These are phyloP conservation scores for Gaeumannomyces tritici DNA, from an alignment of 2,329 filamentous ascomycete genomes.

Conservation along the genomic window DNA sequence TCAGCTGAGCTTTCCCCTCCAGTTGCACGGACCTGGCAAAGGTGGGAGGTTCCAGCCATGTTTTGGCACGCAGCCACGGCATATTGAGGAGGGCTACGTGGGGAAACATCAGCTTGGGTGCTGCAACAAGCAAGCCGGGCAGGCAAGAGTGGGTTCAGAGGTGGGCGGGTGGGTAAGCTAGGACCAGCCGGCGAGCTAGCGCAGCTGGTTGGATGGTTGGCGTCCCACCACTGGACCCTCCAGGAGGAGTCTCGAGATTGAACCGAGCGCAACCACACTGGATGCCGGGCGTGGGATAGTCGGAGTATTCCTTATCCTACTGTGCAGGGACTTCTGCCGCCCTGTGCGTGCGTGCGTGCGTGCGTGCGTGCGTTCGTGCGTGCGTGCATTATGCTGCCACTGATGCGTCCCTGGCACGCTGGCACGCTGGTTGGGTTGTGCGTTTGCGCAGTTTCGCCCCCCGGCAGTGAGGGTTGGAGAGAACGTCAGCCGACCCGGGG, in stretches of 20 bases:
- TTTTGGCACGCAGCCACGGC: no score
- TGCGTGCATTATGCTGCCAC: no score
- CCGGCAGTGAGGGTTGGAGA: not conserved
- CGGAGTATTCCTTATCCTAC: slow-evolving; percentile 3
- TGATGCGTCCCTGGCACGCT: no score
- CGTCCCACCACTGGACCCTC: not conserved
- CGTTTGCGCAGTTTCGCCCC: not conserved
- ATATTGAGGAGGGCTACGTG: not conserved
- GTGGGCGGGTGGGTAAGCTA: not conserved
- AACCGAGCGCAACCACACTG: slow-evolving; percentile 12
- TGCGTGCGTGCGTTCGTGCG: not conserved
- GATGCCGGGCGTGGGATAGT: slow-evolving; percentile 6
- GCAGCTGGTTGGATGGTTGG: not conserved
- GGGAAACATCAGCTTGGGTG: not conserved
- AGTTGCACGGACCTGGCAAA: not conserved
- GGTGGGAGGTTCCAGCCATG: not conserved
- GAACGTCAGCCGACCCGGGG: not conserved
- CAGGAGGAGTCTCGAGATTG: slow-evolving; percentile 4
- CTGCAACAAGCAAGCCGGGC: not conserved
- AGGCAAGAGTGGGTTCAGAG: not conserved
- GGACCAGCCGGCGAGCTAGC: not conserved
- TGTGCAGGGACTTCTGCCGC: slow-evolving; percentile 10
- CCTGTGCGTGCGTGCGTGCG: not conserved
- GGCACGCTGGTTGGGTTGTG: no score
- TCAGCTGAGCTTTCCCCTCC: not conserved